Evolutionary conservation across 352 stramenopile species (phyloP), one percentile per base, ranked within the genome.

Genomic region (Phytophthora tubulina): DNA sequence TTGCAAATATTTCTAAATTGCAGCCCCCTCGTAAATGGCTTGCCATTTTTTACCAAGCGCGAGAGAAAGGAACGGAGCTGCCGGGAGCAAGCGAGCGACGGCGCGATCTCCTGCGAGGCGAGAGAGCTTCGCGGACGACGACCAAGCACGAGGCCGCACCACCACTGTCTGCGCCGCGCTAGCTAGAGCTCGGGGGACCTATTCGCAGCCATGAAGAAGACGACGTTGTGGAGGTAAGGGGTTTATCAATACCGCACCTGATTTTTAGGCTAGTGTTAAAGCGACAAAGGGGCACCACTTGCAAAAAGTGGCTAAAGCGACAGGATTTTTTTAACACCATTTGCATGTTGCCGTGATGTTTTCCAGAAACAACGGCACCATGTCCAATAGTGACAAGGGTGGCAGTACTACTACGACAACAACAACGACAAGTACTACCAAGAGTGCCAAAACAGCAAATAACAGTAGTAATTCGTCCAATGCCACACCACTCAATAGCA

Each of bases 151-250:
- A 58, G 63, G 53, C 52, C 11, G 27, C 45, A 45, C 30, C 8
- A 21, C 8, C 35, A 49, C 21, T 39, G 33, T 52, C 33, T 53
- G 32, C 46, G 35, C 50, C 41, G 33, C 32, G 27, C 32, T 48
- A 60, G 49, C 44, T 67, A 41, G 38, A 64, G 10, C 41, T 53
- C 33, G 38, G 33, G 36, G 39, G 53, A 27, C 32, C n/a, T 21
- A 9, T 48, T 56, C 13, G 48, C 50, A 60, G 31, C 44, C 50
- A 80, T 80, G 73, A 80, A 80, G 70, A 80, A 80, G 69, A 70
- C 67, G 48, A 36, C 56, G 21, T 54, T 80, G 51, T 80, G 73
- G 73, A 74, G 70, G 73, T 80, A 36, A 45, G 65, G 15, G 14
- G 15, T 53, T 57, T 36, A 35, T 36, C 41, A 17, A n/a, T 27